Evolutionary conservation across 108 stramenopile species (phyloP).

Genomic region (Fistulifera solaris): DNA sequence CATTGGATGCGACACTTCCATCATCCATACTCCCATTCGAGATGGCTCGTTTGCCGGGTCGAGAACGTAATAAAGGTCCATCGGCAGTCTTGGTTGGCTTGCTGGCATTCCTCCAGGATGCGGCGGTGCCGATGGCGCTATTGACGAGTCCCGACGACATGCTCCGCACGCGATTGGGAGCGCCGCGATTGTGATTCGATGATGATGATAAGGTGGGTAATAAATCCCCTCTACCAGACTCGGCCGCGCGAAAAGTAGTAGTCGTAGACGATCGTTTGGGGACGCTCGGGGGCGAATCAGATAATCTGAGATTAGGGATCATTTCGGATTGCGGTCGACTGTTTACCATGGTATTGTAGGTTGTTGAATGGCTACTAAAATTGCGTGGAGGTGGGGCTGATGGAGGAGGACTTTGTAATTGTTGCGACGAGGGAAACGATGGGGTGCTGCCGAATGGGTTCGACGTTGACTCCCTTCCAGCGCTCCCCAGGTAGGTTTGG

Average conservation of each 20-base stretch:
- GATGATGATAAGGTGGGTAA: not conserved
- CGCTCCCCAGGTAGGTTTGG: no score
- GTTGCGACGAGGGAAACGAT: no score
- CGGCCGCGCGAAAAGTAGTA: constrained; percentile 8
- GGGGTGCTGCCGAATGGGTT: no score
- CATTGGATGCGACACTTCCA: no score
- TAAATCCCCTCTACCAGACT: constrained; percentile 5
- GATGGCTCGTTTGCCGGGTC: not conserved
- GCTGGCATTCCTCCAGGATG: not conserved
- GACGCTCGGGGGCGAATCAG: no score
- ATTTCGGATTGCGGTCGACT: no score
- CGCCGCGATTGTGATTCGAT: not conserved
- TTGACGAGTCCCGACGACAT: not conserved
- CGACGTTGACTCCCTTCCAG: no score
- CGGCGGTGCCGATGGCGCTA: not conserved
- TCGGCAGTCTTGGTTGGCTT: not conserved
- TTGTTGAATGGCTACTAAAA: no score
- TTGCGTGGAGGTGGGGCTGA: no score
- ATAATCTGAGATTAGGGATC: no score
- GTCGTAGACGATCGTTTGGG: not conserved
- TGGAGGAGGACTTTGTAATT: no score
- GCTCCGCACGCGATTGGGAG: not conserved
- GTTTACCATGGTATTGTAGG: no score
- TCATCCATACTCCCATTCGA: not conserved
- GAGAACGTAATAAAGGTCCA: not conserved